Percentiles rank a stretch among this genome's conserved stretches.
Evolutionary conservation across 495 filamentous ascomycete genomes (phyloP).

Genomic region (Daldinia decipiens): DNA sequence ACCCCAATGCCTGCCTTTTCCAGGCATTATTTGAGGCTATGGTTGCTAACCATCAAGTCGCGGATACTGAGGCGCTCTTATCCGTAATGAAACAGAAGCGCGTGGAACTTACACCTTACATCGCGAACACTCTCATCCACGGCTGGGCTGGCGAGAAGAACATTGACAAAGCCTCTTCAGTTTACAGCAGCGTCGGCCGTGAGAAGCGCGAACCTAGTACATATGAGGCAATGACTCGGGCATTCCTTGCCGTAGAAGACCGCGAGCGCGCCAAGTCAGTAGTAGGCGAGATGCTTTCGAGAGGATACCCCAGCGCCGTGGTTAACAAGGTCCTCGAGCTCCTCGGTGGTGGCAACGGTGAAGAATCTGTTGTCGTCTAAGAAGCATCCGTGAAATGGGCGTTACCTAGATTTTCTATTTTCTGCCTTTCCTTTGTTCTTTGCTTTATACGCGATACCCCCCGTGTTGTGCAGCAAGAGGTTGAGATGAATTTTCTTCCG

Average conservation of each 20-base stretch:
- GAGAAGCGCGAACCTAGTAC: constrained; percentile 93
- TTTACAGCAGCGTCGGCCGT: constrained; percentile 78
- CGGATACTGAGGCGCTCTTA: constrained; percentile 77
- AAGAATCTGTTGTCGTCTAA: constrained; percentile 40
- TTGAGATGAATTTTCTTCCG: constrained; percentile 25
- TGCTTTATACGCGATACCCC: constrained; percentile 53
- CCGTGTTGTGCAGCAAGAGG: constrained; percentile 44
- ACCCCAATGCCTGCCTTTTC: constrained; percentile 85
- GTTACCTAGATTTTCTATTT: constrained; percentile 24
- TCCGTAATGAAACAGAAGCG: constrained; percentile 73
- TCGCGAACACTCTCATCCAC: constrained; percentile 98
- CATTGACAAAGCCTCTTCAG: constrained; percentile 77
- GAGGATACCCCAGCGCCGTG: constrained; percentile 92
- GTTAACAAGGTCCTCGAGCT: constrained; percentile 91
- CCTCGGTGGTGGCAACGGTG: constrained; percentile 69
- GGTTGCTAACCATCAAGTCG: constrained; percentile 90
- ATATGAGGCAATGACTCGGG: constrained; percentile 99
- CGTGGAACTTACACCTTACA: constrained; percentile 94
- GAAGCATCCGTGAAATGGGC: not conserved
- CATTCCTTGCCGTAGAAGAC: constrained; percentile 85
- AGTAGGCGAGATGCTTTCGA: constrained; percentile 88
- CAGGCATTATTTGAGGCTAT: constrained; percentile 95
- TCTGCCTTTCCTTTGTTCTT: constrained; percentile 44
- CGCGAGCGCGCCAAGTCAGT: constrained; percentile 75
- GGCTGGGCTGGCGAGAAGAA: constrained; percentile 91